Base-by-base conservation (phyloP, 768 basidiomycete genomes). In the Mycena sanguinolenta region DNA sequence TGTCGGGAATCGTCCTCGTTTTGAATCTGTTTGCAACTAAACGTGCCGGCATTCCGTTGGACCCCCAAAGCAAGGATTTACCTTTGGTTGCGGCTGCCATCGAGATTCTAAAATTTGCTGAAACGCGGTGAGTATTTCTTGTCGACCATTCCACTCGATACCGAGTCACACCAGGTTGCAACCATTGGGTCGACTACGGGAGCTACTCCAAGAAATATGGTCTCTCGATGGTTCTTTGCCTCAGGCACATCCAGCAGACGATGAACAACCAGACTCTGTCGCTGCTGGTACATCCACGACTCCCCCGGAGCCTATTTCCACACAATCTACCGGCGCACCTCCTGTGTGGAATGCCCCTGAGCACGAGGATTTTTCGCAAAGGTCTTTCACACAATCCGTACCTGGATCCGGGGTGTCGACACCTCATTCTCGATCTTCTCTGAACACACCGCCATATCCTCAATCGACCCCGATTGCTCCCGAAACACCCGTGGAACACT, bases 161-260 rank as follows among this genome's bases (percentile, higher is more conserved):
- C 17, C 7, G 0, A 17, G 28, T 27, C 1, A 13, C 32, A n/a
- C n/a, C n/a, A 65, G 64, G 34, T 65, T 54, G 36, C 65, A 59
- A 50, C 34, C 58, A 0, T 23, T 38, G 19, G 65, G 58, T 16
- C 54, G 70, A 42, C 46, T 71, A 12, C 49, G 53, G 66, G 65
- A 69, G 17, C 27, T 74, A 19, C 63, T 69, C 10, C 61, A 67
- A 32, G 67, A 68, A 53, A 54, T 69, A 5, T 25, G 63, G 53
- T 44, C 71, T n/a, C 30, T 63, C 50, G 71, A 72, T 17, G 44
- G 46, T 13, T 61, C 62, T 14, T 50, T 39, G 34, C n/a, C 36
- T 23, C 28, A 19, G 19, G 28, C 10, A 30, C 34, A n/a, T 17
- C 17, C 36, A 3, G 36, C 44, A 1, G 13, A 36, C 27, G 16